These are phyloP conservation scores for Trichoderma breve DNA, from an alignment of 2,329 filamentous ascomycete species.

Conservation along the genomic window DNA sequence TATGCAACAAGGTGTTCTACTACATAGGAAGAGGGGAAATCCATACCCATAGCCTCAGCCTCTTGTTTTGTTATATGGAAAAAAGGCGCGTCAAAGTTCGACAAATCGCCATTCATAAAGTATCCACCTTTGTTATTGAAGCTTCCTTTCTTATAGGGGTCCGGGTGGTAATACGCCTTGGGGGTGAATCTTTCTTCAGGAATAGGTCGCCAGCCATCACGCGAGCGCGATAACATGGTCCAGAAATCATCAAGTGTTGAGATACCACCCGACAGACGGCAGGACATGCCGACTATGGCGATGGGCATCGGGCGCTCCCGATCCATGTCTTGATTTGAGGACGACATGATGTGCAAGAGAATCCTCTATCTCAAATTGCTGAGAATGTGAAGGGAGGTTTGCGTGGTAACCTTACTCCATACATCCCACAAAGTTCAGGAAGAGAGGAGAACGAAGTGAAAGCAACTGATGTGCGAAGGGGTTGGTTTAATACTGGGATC, in stretches of 20 bases:
- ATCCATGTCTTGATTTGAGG: not conserved
- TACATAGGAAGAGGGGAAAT: not conserved
- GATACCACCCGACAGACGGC: slow-evolving; percentile 45
- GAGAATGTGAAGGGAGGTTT: not conserved
- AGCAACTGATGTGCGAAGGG: not conserved
- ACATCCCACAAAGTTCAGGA: not conserved
- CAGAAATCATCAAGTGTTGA: slow-evolving; percentile 44
- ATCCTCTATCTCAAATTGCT: not conserved
- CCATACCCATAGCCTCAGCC: slow-evolving; percentile 45
- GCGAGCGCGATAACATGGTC: slow-evolving; percentile 42
- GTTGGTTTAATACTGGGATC: not conserved
- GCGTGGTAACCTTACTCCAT: not conserved
- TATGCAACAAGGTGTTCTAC: not conserved
- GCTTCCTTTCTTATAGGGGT: slow-evolving; percentile 42
- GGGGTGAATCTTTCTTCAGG: slow-evolving; percentile 49
- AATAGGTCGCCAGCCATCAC: slow-evolving; percentile 42
- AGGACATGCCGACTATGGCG: slow-evolving; percentile 49
- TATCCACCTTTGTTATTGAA: slow-evolving; percentile 39
- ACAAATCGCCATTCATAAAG: slow-evolving; percentile 47
- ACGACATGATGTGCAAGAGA: not conserved
- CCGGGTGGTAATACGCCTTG: slow-evolving; percentile 42
- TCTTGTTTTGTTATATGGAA: slow-evolving; percentile 53
- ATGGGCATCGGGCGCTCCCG: slow-evolving; percentile 33
- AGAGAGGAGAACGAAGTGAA: not conserved
- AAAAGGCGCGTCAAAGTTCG: slow-evolving; percentile 51